These are phyloP conservation scores for Lachancea quebecensis DNA, from an alignment of 805 yeast species.

Conservation along the genomic window DNA sequence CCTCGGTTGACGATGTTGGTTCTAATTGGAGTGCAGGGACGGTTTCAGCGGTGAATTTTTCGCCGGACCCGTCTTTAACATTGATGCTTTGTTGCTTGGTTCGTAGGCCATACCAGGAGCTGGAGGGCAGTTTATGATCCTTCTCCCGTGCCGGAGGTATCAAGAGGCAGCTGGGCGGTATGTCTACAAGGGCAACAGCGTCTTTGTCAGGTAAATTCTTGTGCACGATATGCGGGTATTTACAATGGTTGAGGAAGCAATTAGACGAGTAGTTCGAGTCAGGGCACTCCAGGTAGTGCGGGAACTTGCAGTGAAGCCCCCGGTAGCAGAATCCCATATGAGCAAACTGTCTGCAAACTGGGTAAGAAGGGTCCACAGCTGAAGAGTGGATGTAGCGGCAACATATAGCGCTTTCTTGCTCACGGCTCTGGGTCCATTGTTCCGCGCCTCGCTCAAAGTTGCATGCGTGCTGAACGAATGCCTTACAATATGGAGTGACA, in stretches of 20 bases:
- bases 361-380: slow-evolving; percentile 1
- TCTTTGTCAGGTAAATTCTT: neutral
- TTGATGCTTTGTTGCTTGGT: slow-evolving; percentile 1
- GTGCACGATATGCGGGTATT: slow-evolving; percentile 1
- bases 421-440: neutral
- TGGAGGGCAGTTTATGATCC: neutral
- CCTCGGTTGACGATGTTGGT: neutral
- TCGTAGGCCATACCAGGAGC: slow-evolving; percentile 8
- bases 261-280: neutral
- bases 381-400: slow-evolving; percentile 8
- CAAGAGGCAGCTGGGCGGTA: slow-evolving; percentile 1
- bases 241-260: slow-evolving; percentile 7
- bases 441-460: slow-evolving; percentile 4
- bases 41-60: neutral
- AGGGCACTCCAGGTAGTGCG: slow-evolving; percentile 10
- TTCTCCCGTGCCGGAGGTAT: slow-evolving; percentile 5
- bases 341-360: slow-evolving; percentile 11
- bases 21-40: neutral
- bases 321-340: slow-evolving; percentile 10
- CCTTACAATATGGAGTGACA: slow-evolving; percentile 6
- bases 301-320: slow-evolving; percentile 10
- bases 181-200: neutral
- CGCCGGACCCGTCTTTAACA: neutral
- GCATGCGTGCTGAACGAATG: slow-evolving; percentile 1
- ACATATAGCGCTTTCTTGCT: neutral